Evolutionary conservation across 257 asterid genomes (phyloP).

Genomic region (Hygrophila difformis): DNA sequence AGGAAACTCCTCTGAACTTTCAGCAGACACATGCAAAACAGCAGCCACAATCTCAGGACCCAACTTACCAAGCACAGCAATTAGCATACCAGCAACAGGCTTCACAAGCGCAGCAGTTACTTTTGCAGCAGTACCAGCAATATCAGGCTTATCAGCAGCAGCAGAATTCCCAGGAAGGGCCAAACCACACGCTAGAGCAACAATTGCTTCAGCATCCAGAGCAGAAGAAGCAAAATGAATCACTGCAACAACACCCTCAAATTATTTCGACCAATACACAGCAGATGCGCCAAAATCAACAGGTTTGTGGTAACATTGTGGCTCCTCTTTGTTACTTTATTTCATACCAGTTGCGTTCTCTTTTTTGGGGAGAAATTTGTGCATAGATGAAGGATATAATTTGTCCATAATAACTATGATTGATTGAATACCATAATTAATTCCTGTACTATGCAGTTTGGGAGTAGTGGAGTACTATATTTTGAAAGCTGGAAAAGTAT

Average conservation of each 20-base stretch:
- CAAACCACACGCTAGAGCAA: constrained; percentile 27
- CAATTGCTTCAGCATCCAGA: constrained; percentile 21
- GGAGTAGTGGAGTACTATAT: too few relatives aligned
- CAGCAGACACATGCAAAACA: constrained; percentile 19
- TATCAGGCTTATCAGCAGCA: constrained; percentile 41
- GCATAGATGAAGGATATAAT: too few relatives aligned
- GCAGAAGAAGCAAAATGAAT: constrained; percentile 23
- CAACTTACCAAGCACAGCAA: constrained; percentile 40
- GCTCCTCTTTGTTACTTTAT: too few relatives aligned
- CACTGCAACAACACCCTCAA: constrained; percentile 18
- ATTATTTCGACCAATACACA: constrained; percentile 9
- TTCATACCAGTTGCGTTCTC: too few relatives aligned
- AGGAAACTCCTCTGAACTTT: constrained; percentile 17
- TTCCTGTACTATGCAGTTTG: too few relatives aligned
- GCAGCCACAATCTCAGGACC: constrained; percentile 29
- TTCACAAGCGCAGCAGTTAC: constrained; percentile 38
- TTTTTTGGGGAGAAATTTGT: too few relatives aligned
- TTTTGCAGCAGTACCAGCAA: constrained; percentile 66
- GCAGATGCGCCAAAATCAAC: constrained; percentile 20
- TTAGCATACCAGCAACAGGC: constrained; percentile 42
- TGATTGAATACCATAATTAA: too few relatives aligned
- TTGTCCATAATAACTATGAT: too few relatives aligned
- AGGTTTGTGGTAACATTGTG: constrained; percentile 28
- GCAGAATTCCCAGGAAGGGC: constrained; percentile 36
- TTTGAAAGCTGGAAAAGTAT: too few relatives aligned